These are phyloP conservation scores for Anethum foeniculum DNA, from an alignment of 140 eudicot genomes.

Conservation along the genomic window DNA sequence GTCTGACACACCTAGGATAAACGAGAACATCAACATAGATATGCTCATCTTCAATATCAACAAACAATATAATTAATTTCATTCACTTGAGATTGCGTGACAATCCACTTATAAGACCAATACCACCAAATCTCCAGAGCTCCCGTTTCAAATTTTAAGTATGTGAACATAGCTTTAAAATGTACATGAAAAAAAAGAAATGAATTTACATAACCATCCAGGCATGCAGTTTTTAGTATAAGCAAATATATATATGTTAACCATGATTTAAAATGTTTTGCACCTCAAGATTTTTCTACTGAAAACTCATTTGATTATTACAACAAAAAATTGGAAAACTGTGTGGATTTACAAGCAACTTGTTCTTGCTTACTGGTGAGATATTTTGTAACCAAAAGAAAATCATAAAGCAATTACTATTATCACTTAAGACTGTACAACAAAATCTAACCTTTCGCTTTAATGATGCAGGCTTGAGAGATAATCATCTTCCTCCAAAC, in stretches of 20 bases:
- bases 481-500: constrained; percentile 28
- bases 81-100: background rate
- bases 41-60: background rate
- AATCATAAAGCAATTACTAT: background rate
- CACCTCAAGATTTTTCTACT: background rate
- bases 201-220: background rate
- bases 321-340: background rate
- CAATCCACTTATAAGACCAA: background rate
- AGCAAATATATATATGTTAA: background rate
- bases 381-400: background rate
- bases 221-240: background rate
- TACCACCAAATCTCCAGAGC: background rate
- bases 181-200: too few species aligned
- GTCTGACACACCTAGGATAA: too few species aligned
- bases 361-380: background rate
- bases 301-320: background rate
- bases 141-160: background rate
- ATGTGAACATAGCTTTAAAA: too few species aligned
- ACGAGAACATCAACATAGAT: too few species aligned
- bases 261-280: background rate
- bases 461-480: constrained; percentile 6
- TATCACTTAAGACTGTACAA: background rate
- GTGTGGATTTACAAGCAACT: background rate
- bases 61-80: background rate
- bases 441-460: constrained; percentile 9